Evolutionary conservation across 164 flowering plant genomes (phyloP), one percentile per base, ranked within the genome.

Genomic region (Cinnamomum chago): DNA sequence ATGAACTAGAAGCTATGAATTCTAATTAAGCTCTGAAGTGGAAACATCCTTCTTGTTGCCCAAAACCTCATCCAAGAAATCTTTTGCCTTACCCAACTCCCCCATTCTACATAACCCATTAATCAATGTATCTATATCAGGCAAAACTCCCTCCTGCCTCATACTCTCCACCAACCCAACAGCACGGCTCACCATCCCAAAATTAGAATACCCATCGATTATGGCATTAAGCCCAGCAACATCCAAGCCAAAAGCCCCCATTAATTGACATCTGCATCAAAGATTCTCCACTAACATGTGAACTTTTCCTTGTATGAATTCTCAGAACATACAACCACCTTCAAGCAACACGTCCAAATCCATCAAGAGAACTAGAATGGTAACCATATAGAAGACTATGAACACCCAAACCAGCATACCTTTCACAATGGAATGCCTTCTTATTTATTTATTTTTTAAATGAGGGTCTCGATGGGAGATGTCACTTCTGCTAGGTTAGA

Each of bases 81-180:
- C 73, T 79, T 83, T 84, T 11, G 97, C 94, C 70, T 77, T 80
- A 33, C 50, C 85, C 82, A 89, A 83, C 65, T 87, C 88, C 35
- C 93, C 92, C 20, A 68, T 79, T 73, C 73, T 81, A 78, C 94
- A 92, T 64, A 83, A 91, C 70, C 92, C 93, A 81, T 86, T 71
- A 30, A 95, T 85, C 83, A 95, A 70, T 67, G 88, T 89, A 78
- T 90, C 86, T 69, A 87, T 84, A 73, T 92, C 94, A 25, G 95
- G 89, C 17, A 20, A 47, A 5, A 85, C 10, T 18, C 85, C 86
- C 47, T 79, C 89, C 55, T 62, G 78, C 72, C 73, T 81, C 92
- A 84, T 87, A n/a, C 76, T 80, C 77, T 77, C 85, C 75, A 82
- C 67, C 80, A 89, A 73, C 30, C 79, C 81, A 1, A 86, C 58